Evolutionary conservation across 331 rosid genomes (phyloP), one percentile per base, ranked within the genome.

Genomic region (Pyrus hybrid): DNA sequence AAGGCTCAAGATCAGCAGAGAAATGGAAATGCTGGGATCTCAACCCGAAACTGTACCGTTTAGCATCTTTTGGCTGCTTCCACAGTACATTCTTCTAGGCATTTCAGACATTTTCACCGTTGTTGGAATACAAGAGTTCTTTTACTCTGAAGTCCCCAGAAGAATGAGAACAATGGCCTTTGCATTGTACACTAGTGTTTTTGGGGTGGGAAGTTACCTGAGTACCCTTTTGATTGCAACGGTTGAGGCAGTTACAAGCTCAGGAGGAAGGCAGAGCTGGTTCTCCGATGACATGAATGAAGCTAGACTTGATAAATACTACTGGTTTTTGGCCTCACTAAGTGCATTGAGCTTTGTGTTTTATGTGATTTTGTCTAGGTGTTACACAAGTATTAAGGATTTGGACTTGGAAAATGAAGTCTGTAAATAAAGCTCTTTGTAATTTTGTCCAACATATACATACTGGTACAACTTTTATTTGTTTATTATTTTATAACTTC

Each of bases 71-170:
- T 94, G 97, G 97, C 28, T 94, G 76, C 68, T 94, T 8, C 99
- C 99, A 11, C 99, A 94, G 35, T 94, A 94, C 72, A 85, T 94
- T 57, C 85, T 94, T 7, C 76, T 94, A 7, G 99, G 99, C 5
- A 70, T 94, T 45, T 90, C 97, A 12, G 99, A 92, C 76, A 92
- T 92, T 72, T 94, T 94, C 82, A 94, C 97, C 1, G 97, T 92
- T 22, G 97, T 94, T 56, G 99, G 97, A 3, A 94, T 94, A 97
- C 97, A 94, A n/a, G 99, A 94, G 75, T 94, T 92, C 22, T 94
- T 94, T 61, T 94, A 90, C 83, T 82, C 91, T 18, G 96, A 94
- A 76, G 95, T 92, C 56, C 99, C 99, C 0, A 71, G 63, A 41
- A 87, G 81, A 30, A 92, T 94, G 99, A 92, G 91, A 72, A 94